phyloP scores from a whole-genome alignment of 305 asterid species.

The Nicotiana rustica region DNA sequence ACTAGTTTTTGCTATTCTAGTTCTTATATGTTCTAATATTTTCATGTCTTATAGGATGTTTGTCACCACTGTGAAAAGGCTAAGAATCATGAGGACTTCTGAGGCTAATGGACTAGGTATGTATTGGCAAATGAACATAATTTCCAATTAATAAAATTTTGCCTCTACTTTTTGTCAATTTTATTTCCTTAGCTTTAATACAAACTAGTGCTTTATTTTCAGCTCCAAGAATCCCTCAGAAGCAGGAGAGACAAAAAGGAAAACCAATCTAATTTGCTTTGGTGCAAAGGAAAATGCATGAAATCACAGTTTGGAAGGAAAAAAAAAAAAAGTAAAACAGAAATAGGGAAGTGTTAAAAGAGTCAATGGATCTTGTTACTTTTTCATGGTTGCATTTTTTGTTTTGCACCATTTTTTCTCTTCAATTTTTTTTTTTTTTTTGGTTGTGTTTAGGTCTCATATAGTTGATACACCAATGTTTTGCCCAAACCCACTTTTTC shows the following conservation, averaged over 20 bases:
- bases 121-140: background rate
- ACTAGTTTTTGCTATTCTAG: background rate
- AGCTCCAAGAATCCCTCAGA: constrained; percentile 71
- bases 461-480: constrained; percentile 40
- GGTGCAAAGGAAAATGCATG: constrained; percentile 32
- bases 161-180: background rate
- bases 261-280: constrained; percentile 52
- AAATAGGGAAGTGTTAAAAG: constrained; percentile 41
- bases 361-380: constrained; percentile 25
- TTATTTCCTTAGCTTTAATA: constrained; percentile 31
- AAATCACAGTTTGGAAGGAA: constrained; percentile 35
- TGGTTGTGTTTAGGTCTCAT: constrained; percentile 21
- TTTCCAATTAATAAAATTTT: background rate
- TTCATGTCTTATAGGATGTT: constrained; percentile 67
- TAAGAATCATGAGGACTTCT: constrained; percentile 80
- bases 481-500: constrained; percentile 33
- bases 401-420: constrained; percentile 35
- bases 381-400: constrained; percentile 55
- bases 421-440: constrained; percentile 1
- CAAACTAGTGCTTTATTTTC: constrained; percentile 37
- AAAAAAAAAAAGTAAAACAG: constrained; percentile 31
- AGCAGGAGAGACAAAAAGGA: constrained; percentile 62
- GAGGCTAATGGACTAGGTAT: constrained; percentile 85
- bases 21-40: constrained; percentile 15
- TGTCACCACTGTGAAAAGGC: constrained; percentile 77